Evolutionary conservation across 2,329 filamentous ascomycete genomes (phyloP), one percentile per base, ranked within the genome.

Genomic region (Tolypocladium cylindrosporum): DNA sequence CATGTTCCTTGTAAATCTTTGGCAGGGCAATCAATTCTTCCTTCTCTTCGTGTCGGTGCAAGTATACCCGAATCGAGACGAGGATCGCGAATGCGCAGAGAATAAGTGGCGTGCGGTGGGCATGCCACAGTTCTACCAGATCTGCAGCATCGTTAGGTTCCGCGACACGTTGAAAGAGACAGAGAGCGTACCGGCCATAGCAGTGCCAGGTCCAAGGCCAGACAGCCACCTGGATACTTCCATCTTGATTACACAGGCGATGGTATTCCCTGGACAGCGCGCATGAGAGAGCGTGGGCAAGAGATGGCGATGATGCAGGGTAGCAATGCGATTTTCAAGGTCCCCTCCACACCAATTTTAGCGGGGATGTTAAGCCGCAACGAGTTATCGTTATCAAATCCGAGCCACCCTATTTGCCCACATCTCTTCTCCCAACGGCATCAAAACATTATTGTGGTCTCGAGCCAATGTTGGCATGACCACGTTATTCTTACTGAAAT

Each of bases 41-140:
- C 39, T 66, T 68, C 9, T 69, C 64, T 8, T 71, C 66, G 13
- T 70, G 70, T 6, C 70, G 45, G 55, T 77, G 73, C 0, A 81
- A 65, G 56, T 79, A 80, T 6, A 75, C 55, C 43, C 78, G 72
- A 31, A 77, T 59, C 5, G 69, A 64, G 7, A 75, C 60, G 41
- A 81, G 71, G 11, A 71, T 51, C 2, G 71, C 60, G 55, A 79
- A 69, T 2, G 70, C 62, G 41, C 67, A 65, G 4, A 80, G 62
- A 19, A 80, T 70, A 36, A 79, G 72, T 1, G 74, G 69, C 19
- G 76, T 75, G 27, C 79, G 75, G 60, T 79, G 71, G 55, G 67
- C 61, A 61, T 81, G 78, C 79, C 79, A 81, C 11, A 72, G 58
- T 53, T 77, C 74, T 13, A 78, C 65, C 58, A 72, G 55, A 52